Base-by-base conservation (phyloP, 2,329 filamentous ascomycete species). In the Calonectria pauciramosa region DNA sequence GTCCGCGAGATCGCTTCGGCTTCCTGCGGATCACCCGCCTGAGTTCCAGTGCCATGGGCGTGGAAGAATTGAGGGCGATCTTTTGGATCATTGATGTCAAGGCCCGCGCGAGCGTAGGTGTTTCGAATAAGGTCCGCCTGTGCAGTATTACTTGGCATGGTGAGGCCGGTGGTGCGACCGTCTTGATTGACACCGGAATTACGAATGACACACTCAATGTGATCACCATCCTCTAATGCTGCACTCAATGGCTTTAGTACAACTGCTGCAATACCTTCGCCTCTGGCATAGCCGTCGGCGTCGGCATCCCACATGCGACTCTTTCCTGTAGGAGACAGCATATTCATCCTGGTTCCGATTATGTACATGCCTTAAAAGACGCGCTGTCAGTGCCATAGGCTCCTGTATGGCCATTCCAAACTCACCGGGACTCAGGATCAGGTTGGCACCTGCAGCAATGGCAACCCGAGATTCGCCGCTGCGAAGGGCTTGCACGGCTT, bases 131-230 rank as follows among this genome's bases (percentile, higher is more conserved):
- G 80, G 6, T 79, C 75, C 9, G 82, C 79, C 72, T 89, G 87
- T 0, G 87, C 86, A 5, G 82, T 82, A 0, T 82, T 83, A 64
- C 84, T 91, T 0, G 91, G 91, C 84, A 70, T 63, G 0, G 87
- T 89, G 51, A 89, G 85, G 0, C 87, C 88, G 14, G 78, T 1
- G 83, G 87, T 78, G 13, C 36, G 36, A 9, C 59, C 59, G 23
- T 64, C 59, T 64, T 64, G 59, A 16, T 64, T 64, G 14, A 64
- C 14, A 18, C 59, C 59, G 4, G 59, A 8, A 6, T 28, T 32
- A 1, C 59, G 59, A n/a, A 64, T 64, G 38, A 64, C 32, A 23
- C 59, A 64, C 18, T 64, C 59, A 14, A 64, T 64, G 23, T 64
- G 7, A n/a, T 64, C 59, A 18, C 26, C 26, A 9, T 64, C 59